A percentile compares a stretch with the other conserved stretches of the same genome.
Conservation (phyloP, 257 asterid genomes). For the Solanum etuberosum region DNA sequence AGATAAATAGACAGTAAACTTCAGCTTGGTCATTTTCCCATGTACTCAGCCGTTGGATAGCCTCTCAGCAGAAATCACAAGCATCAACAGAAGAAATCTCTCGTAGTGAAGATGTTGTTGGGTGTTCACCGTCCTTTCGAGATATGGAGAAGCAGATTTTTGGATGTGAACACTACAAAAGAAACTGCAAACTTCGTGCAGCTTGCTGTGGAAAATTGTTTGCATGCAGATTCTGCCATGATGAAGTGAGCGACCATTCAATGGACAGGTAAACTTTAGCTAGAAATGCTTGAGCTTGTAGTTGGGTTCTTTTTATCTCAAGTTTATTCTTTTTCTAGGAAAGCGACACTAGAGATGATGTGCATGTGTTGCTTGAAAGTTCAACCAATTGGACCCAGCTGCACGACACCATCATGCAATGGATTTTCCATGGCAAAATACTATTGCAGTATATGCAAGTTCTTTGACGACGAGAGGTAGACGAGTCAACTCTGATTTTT, state of each 20-base stretch:
- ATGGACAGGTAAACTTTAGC: constrained; percentile 22
- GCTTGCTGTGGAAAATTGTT: constrained; percentile 36
- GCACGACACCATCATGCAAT: constrained; percentile 35
- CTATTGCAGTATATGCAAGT: constrained; percentile 33
- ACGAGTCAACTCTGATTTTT: not conserved
- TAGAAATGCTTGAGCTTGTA: not conserved
- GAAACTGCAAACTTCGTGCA: constrained; percentile 38
- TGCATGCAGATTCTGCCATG: constrained; percentile 34
- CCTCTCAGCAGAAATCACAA: constrained; percentile 43
- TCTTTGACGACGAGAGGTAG: constrained; percentile 44
- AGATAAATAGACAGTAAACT: not conserved
- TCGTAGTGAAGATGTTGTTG: constrained; percentile 12
- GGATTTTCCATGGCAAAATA: constrained; percentile 38
- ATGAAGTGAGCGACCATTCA: constrained; percentile 39
- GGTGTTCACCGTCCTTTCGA: constrained; percentile 26
- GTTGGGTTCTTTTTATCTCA: not conserved
- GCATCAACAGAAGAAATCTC: constrained; percentile 20
- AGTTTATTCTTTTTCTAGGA: constrained; percentile 16
- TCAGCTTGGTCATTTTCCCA: not conserved
- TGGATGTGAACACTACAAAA: constrained; percentile 39
- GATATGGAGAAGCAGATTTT: constrained; percentile 20
- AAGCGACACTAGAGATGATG: constrained; percentile 32
- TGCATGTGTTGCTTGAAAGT: constrained; percentile 33
- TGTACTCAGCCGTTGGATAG: constrained; percentile 36
- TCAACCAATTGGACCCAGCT: constrained; percentile 36